Base-by-base conservation (phyloP, 805 yeast genomes). In the Dipodascopsis tothii region DNA sequence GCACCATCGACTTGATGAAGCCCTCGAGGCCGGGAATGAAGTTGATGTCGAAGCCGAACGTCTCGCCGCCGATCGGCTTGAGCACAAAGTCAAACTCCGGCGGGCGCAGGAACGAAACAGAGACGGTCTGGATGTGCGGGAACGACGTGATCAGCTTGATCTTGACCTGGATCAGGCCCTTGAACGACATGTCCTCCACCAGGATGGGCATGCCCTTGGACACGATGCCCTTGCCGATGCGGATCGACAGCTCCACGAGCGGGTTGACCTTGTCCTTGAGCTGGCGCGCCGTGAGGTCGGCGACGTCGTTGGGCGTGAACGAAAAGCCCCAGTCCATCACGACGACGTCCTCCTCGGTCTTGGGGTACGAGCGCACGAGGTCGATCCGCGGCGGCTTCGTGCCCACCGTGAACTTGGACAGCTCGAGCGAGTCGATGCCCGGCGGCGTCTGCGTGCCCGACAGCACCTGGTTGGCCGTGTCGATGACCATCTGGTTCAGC, bases 251-350 rank as follows among this genome's bases (percentile, higher is more conserved):
- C 30, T 82, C 79, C 35, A 83, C 72, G 58, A 77, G 77, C 60
- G 88, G 94, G 63, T 88, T 87, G 35, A 87, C 88, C 54, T 78
- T 79, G 61, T 80, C 85, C 60, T 81, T 84, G 63, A 82, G 62
- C 64, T 92, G 96, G 58, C 90, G 84, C 21, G 80, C 78, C 43
- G 86, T 85, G 55, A 86, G 69, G 63, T 92, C 99, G 34, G 82
- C 81, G 39, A 77, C 64, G 33, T 87, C 83, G 64, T 85, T 86
- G n/a, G 99, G 98, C 21, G 85, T 82, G 68, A 88, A 85, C 1
- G 96, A 84, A 35, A 83, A 75, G 34, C 80, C 82, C 96, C 96
- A 90, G 65, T 92, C 98, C 96, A 92, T 92, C 41, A 94, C 96
- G 7, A 90, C 94, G 41, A 92, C 81, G 59, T 90, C 96, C 50